Conservation (phyloP, 1,284 basidiomycete species). For the Cutaneotrichosporon spelunceum region DNA sequence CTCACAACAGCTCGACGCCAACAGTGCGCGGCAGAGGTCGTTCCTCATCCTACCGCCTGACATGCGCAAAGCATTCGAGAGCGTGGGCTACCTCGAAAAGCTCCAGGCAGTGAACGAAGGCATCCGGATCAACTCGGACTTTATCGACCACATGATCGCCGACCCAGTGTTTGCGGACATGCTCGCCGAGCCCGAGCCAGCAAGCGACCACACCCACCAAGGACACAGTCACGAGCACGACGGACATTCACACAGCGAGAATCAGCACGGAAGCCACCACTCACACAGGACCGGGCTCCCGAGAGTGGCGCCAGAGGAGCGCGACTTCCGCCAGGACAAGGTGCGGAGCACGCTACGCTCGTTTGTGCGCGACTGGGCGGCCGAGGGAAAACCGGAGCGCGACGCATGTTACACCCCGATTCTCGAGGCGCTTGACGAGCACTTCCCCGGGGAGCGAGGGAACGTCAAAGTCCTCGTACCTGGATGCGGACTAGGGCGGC, state of each 20-base stretch:
- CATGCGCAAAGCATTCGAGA: constrained; percentile 35
- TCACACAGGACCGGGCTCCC: constrained; percentile 16
- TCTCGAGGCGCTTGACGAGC: constrained; percentile 65
- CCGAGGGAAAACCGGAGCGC: constrained; percentile 71
- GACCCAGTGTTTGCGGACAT: constrained; percentile 49
- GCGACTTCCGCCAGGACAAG: constrained; percentile 59
- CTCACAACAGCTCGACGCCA: constrained; percentile 45
- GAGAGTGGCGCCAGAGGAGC: constrained; percentile 24
- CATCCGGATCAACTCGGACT: constrained; percentile 50
- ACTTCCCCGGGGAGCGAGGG: constrained; percentile 56
- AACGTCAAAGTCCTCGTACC: constrained; percentile 69
- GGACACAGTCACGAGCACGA: neutral
- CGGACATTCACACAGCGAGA: constrained; percentile 19
- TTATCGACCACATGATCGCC: constrained; percentile 49
- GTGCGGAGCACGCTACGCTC: constrained; percentile 83
- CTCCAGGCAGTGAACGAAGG: constrained; percentile 52
- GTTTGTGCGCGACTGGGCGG: constrained; percentile 86
- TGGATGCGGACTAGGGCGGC: constrained; percentile 77
- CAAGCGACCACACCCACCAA: too few relatives aligned
- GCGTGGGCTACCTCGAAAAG: constrained; percentile 50
- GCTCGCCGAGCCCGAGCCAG: constrained; percentile 18
- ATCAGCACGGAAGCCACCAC: constrained; percentile 28
- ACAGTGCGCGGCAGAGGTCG: constrained; percentile 46
- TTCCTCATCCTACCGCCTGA: constrained; percentile 46
- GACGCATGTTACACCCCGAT: constrained; percentile 75